Base-by-base conservation (phyloP, 805 yeast species). In the Candida ipomoeae region DNA sequence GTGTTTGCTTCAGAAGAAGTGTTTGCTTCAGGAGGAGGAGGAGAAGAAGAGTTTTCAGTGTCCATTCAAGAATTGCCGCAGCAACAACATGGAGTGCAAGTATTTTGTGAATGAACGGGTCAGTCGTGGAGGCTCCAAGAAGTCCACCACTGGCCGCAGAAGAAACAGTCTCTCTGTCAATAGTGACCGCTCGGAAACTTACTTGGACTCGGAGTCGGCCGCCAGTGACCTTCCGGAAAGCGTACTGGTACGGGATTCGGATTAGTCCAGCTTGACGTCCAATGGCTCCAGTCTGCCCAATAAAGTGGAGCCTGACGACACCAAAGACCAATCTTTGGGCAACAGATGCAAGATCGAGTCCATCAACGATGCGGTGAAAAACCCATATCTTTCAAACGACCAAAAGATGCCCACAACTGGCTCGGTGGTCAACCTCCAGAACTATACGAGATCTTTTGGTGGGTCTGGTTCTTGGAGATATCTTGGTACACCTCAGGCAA, bases 31-130 rank as follows among this genome's bases (percentile, higher is more conserved):
- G n/a, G n/a, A n/a, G n/a, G n/a, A n/a, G n/a, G n/a, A n/a, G n/a
- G n/a, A n/a, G n/a, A n/a, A n/a, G n/a, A n/a, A n/a, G n/a, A n/a
- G n/a, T n/a, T n/a, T n/a, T n/a, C n/a, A n/a, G n/a, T n/a, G n/a
- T n/a, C n/a, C n/a, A n/a, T n/a, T n/a, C 60, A 67, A 71, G 26
- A 74, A 75, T 54, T 84, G 89, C 64, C 66, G 69, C 15, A 78
- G 73, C 49, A 64, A 74, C 44, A 71, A 71, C 2, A 57, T 72
- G 37, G 75, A 70, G 34, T 82, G 87, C 63, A 73, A 74, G 54
- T 81, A 81, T 60, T 82, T 81, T 57, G 73, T 77, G 42, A 82
- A 82, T 57, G 84, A 82, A 53, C 59, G 85, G 42, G 78, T 81
- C 34, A 75, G 78, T 49, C 60, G 79, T 48, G 77, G 77, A 14